phyloP scores from a whole-genome alignment of 163 green algal genomes.

The Chlorella variabilis region DNA sequence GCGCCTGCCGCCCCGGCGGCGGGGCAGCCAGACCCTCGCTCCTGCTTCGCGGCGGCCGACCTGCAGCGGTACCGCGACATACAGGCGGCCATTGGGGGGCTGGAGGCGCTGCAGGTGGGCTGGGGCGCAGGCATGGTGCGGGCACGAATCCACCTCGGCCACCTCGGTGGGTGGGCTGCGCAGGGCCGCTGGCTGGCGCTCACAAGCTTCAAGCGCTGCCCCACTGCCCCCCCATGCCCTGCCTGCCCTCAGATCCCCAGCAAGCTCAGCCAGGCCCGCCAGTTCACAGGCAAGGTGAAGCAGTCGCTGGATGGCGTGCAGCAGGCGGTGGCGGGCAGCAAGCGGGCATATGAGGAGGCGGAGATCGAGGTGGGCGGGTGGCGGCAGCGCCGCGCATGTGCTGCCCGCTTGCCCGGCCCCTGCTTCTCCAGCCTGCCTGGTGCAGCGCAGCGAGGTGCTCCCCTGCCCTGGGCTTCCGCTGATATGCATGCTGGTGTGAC shows the following conservation, averaged over 20 bases:
- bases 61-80: conserved; percentile 20
- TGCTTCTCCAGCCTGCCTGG: not conserved
- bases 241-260: not conserved
- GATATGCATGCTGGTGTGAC: too few relatives aligned
- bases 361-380: conserved; percentile 11
- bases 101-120: conserved; percentile 6
- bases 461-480: too few relatives aligned
- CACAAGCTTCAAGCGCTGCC: not conserved
- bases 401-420: not conserved
- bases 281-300: not conserved
- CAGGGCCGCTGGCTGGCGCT: too few relatives aligned
- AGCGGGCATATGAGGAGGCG: not conserved
- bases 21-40: conserved; percentile 14
- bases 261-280: conserved; percentile 17
- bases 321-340: not conserved
- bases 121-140: not conserved
- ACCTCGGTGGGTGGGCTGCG: too few relatives aligned
- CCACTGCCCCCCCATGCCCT: not conserved
- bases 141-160: too few relatives aligned
- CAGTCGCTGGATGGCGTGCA: conserved; percentile 10
- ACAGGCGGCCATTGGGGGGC: not conserved
- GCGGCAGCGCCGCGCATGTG: not conserved
- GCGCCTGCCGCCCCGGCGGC: not conserved
- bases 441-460: not conserved
- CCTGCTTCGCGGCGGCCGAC: conserved; percentile 8